Conservation (phyloP, 148 eudicot species). For the Arbutus unedo region DNA sequence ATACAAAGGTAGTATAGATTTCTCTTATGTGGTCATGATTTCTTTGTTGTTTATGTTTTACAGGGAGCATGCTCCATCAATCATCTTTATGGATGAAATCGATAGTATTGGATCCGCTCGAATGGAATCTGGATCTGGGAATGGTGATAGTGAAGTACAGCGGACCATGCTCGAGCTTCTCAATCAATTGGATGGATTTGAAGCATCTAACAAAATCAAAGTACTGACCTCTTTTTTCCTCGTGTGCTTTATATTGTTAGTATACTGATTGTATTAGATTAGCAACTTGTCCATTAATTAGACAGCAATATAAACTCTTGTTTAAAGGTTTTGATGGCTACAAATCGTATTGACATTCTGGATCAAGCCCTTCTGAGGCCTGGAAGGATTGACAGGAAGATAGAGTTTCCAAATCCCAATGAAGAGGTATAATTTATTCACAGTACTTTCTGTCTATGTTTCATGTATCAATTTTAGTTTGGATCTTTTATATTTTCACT, state of each 20-base stretch:
- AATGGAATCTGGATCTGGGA: conserved; percentile 80
- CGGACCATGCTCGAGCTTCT: conserved; percentile 82
- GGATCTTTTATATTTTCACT: not conserved
- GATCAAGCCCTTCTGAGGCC: conserved; percentile 80
- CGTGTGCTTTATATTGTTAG: not conserved
- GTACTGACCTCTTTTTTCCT: conserved; percentile 16
- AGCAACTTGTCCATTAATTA: conserved; percentile 1
- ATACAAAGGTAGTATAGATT: too few relatives aligned
- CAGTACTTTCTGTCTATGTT: not conserved
- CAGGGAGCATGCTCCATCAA: conserved; percentile 88
- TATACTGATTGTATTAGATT: not conserved
- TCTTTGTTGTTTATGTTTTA: not conserved
- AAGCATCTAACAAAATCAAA: conserved; percentile 80
- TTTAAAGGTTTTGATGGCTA: conserved; percentile 64
- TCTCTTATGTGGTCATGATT: not conserved
- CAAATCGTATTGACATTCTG: conserved; percentile 73
- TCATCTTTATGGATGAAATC: conserved; percentile 86
- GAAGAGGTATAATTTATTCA: conserved; percentile 45
- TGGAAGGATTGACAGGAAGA: conserved; percentile 73
- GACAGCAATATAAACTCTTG: not conserved
- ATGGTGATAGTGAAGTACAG: conserved; percentile 83
- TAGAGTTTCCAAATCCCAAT: conserved; percentile 75
- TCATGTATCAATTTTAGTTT: not conserved
- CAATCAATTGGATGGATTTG: conserved; percentile 75
- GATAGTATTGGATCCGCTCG: conserved; percentile 80